These are phyloP conservation scores for Solanum medicagineum DNA, from an alignment of 257 asterid species.

Conservation along the genomic window DNA sequence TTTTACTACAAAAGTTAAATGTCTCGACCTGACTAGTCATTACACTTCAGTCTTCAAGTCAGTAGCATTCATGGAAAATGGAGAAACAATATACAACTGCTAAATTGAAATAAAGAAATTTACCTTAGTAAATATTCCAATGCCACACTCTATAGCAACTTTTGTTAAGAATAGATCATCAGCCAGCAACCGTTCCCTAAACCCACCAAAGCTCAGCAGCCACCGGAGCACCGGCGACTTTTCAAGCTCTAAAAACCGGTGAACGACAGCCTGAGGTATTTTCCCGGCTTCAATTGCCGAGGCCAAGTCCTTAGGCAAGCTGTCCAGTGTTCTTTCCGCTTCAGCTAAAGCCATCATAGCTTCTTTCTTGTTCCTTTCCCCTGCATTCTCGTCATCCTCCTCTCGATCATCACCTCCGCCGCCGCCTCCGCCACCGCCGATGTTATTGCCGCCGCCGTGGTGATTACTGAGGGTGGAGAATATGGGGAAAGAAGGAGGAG, in stretches of 20 bases:
- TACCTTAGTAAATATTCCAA: constrained; percentile 90
- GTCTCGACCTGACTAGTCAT: background rate
- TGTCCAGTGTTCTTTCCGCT: constrained; percentile 64
- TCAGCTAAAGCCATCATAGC: constrained; percentile 75
- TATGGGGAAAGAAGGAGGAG: constrained; percentile 13
- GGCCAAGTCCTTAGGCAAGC: constrained; percentile 76
- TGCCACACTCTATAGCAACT: constrained; percentile 96
- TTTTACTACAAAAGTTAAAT: background rate
- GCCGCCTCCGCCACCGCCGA: constrained; percentile 12
- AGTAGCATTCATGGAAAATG: background rate
- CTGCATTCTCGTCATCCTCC: constrained; percentile 47
- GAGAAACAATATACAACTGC: background rate
- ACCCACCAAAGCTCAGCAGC: constrained; percentile 75
- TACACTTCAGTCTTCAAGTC: background rate
- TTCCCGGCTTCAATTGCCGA: constrained; percentile 69
- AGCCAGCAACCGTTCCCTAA: constrained; percentile 81
- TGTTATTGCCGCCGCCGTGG: constrained; percentile 1
- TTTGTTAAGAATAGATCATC: constrained; percentile 96
- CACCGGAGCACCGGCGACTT: constrained; percentile 52
- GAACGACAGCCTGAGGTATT: constrained; percentile 58
- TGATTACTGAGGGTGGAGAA: constrained; percentile 12
- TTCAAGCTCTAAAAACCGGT: constrained; percentile 62
- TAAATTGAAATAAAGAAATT: background rate
- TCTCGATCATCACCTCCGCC: constrained; percentile 19
- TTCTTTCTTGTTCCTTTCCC: constrained; percentile 54